Conservation (phyloP, 2,329 filamentous ascomycete species). For the Paraphoma chrysanthemicola region DNA sequence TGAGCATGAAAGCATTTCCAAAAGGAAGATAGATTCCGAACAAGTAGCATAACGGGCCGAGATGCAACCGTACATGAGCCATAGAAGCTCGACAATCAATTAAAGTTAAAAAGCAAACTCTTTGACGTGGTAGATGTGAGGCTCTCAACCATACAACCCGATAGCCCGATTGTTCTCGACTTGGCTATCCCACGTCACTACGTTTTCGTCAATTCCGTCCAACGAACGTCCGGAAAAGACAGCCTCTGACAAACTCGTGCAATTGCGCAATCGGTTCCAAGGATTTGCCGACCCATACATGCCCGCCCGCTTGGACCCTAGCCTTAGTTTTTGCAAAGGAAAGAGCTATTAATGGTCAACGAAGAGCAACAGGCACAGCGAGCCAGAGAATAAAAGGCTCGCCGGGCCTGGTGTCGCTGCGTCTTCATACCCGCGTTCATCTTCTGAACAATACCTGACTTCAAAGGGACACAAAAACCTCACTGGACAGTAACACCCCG, state of each 20-base stretch:
- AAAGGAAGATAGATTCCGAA: constrained; percentile 11
- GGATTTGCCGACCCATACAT: constrained; percentile 39
- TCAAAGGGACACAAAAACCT: neutral
- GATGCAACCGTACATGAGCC: constrained; percentile 26
- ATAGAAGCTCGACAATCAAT: constrained; percentile 15
- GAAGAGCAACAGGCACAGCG: constrained; percentile 3
- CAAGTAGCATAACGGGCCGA: constrained; percentile 25
- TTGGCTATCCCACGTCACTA: constrained; percentile 15
- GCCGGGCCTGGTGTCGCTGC: constrained; percentile 4
- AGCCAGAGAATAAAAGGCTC: constrained; percentile 18
- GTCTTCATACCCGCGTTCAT: constrained; percentile 1
- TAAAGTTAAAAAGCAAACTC: constrained; percentile 6
- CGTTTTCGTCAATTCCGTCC: neutral
- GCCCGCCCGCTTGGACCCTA: constrained; percentile 25
- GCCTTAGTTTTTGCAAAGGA: constrained; percentile 20
- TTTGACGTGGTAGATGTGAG: neutral
- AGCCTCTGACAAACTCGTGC: constrained; percentile 38
- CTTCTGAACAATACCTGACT: neutral
- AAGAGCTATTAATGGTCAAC: constrained; percentile 14
- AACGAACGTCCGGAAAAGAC: constrained; percentile 8
- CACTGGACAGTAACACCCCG: neutral
- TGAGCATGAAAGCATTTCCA: constrained; percentile 11
- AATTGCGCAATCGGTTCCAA: constrained; percentile 49
- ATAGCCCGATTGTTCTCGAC: neutral
- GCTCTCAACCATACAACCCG: neutral